Base-by-base conservation (phyloP, 805 yeast species). In the Zygotorulaspora florentina region DNA sequence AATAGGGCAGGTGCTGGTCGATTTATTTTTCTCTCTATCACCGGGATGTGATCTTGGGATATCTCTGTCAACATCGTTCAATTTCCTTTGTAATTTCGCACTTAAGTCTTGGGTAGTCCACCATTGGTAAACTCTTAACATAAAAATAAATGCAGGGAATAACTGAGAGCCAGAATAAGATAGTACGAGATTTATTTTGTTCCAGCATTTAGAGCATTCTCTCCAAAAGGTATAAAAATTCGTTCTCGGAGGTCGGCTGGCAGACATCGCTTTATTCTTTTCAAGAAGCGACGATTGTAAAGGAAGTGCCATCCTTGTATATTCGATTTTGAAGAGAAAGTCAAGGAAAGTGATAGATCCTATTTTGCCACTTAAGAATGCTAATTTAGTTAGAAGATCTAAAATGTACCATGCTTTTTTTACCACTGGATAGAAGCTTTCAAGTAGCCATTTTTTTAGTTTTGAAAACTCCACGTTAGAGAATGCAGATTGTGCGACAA, bases 121-220 rank as follows among this genome's bases (percentile, higher is more conserved):
- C 96, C 97, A 90, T 64, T 90, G 97, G 29, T 88, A 71, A 55
- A 90, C 87, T 66, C 88, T 87, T 49, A 90, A 72, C 18, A 82
- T 58, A 60, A 91, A 89, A 42, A 90, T 83, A 2, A 95, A 87
- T 0, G 84, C 74, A 0, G 96, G 96, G 66, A 91, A 79, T 37
- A 81, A 62, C 2, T 85, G 55, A 2, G 62, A 68, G 40, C 79
- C 74, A 53, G 76, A 44, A 20, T 39, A 48, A 3, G 59, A 35
- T 3, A 50, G 38, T 4, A 43, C 17, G 6, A 37, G 25, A 11
- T 35, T 35, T 6, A 53, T 50, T 29, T 60, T 54, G 1, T 55
- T 52, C 3, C 53, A 30, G 2, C 56, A 18, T n/a, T 11, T 30
- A 38, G 26, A 46, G 35, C 37, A 33, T 18, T 35, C 67, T 46